These are phyloP conservation scores for Globisporangium canariense DNA, from an alignment of 352 stramenopile genomes.

Conservation along the genomic window DNA sequence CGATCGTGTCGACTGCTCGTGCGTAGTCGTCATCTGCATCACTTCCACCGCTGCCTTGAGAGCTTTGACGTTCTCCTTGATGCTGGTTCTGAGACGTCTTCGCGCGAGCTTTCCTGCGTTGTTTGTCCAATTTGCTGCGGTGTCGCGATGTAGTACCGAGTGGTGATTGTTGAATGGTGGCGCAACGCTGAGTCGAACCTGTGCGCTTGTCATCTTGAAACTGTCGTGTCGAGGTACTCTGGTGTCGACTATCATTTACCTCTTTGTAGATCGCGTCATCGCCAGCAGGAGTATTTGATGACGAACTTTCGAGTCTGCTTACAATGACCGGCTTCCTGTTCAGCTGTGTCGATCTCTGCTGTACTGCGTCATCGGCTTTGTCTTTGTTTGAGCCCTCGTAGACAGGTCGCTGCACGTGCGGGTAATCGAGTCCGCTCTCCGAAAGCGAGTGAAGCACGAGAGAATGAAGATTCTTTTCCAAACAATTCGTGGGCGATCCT, in stretches of 20 bases:
- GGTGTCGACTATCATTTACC: not conserved
- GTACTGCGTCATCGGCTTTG: not conserved
- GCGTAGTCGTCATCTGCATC: conserved; percentile 8
- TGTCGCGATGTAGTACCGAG: not conserved
- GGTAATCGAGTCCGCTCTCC: conserved; percentile 57
- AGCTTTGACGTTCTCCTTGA: not conserved
- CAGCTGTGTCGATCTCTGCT: not conserved
- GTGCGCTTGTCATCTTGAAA: not conserved
- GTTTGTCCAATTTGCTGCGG: not conserved
- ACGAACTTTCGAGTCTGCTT: not conserved
- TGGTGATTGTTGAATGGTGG: not conserved
- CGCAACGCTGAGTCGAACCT: not conserved
- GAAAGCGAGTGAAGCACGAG: conserved; percentile 57
- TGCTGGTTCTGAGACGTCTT: conserved; percentile 1
- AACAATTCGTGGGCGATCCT: conserved; percentile 8
- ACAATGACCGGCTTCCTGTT: conserved; percentile 9
- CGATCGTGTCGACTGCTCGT: conserved; percentile 19
- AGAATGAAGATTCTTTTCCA: conserved; percentile 53
- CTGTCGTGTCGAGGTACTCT: not conserved
- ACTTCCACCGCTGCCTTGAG: conserved; percentile 13
- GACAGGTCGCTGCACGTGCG: conserved; percentile 37
- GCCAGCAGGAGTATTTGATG: not conserved
- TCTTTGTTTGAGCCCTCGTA: not conserved
- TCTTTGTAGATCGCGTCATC: no score
- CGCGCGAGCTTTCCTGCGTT: not conserved